These are phyloP conservation scores for Helianthus tuberosus DNA, from an alignment of 129 eudicot species.

Conservation along the genomic window DNA sequence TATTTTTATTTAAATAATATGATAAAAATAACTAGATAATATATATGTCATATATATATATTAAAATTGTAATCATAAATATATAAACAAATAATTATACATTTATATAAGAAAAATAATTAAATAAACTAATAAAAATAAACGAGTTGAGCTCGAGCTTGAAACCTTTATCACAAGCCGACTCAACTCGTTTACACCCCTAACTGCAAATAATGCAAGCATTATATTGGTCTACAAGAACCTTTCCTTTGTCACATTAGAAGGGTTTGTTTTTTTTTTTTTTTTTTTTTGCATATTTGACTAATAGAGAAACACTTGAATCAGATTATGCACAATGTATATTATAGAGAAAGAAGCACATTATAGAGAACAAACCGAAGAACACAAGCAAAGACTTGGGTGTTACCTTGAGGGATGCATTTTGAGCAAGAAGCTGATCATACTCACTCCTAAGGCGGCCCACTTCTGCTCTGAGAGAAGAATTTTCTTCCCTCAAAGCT, in stretches of 20 bases:
- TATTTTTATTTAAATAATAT: too few relatives aligned
- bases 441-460: conserved; percentile 66
- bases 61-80: too few relatives aligned
- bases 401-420: conserved; percentile 78
- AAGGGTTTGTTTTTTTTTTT: background rate
- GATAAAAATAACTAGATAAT: too few relatives aligned
- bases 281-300: background rate
- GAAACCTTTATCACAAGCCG: too few relatives aligned
- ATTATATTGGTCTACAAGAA: background rate
- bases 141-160: too few relatives aligned
- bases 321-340: background rate
- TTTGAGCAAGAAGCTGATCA: conserved; percentile 80
- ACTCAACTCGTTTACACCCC: too few relatives aligned
- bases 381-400: background rate
- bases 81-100: too few relatives aligned
- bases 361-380: conserved; percentile 1
- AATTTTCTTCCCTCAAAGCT: conserved; percentile 76
- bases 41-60: too few relatives aligned
- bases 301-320: background rate
- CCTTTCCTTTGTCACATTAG: background rate
- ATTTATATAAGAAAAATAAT: too few relatives aligned
- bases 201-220: background rate
- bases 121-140: too few relatives aligned
- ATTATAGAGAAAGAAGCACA: background rate
- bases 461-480: conserved; percentile 82